Conservation (phyloP, 2,329 filamentous ascomycete species). For the Endothia cerciana region DNA sequence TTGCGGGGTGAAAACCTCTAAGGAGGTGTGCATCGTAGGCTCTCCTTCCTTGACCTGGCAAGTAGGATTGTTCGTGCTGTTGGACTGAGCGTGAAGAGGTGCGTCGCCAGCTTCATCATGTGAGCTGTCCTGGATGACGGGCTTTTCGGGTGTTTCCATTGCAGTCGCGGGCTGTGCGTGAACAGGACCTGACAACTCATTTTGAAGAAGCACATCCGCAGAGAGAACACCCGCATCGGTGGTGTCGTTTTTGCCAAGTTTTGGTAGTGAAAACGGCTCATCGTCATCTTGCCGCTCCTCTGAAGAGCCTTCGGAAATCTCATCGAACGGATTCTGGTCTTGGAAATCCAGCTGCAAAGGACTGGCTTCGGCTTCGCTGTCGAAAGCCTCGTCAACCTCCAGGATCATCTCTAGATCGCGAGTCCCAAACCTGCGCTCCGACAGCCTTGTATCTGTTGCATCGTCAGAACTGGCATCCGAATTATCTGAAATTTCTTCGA, state of each 20-base stretch:
- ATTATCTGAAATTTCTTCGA: conserved; percentile 24
- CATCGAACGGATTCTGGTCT: background rate
- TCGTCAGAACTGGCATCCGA: conserved; percentile 18
- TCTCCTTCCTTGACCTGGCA: background rate
- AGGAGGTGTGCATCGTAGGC: background rate
- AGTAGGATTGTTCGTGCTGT: background rate
- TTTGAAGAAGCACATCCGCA: background rate
- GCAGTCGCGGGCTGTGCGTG: background rate
- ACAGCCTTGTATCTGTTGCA: background rate
- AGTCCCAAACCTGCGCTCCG: background rate
- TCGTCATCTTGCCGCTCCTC: background rate
- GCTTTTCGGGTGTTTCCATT: background rate
- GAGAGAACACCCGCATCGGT: background rate
- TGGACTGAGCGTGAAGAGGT: background rate
- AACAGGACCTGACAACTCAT: background rate
- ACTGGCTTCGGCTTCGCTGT: background rate
- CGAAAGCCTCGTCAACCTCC: background rate
- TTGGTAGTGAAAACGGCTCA: background rate
- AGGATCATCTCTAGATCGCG: background rate
- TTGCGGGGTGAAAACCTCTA: background rate
- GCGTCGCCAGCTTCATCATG: background rate
- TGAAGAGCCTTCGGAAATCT: background rate
- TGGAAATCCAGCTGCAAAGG: background rate
- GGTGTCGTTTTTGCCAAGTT: background rate
- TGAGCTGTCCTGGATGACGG: background rate